Base-by-base conservation (phyloP, 306 rosid genomes). In the Pachyrhizus erosus region DNA sequence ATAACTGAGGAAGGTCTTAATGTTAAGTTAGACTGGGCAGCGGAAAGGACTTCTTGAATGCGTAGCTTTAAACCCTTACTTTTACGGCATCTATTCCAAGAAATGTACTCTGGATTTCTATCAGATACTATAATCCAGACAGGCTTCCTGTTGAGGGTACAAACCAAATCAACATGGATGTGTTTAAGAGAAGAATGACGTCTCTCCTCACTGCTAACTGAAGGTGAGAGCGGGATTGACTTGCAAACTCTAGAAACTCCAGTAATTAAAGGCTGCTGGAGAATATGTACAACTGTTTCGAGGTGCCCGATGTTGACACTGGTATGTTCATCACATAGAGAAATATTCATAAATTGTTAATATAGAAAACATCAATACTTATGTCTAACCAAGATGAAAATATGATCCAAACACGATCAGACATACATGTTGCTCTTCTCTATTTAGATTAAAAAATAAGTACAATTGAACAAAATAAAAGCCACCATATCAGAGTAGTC, bases 221-320 rank as follows among this genome's bases (percentile, higher is more conserved):
- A 78, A 69, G 91, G 82, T 4, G 87, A 78, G 24, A 87, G 73
- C 1, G 94, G 89, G 68, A 95, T 81, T 33, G 97, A 90, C 87
- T 91, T 95, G 87, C 97, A 95, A 84, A 93, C 98, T 40, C 98
- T 91, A 33, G 98, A 93, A 72, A 95, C 91, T 61, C 98, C 97
- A 1, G 88, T 89, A 34, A 95, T 73, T 66, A 84, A 89, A 86
- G 98, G 94, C 52, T 89, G 98, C 48, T 89, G 96, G 37, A 95
- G 93, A 85, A 95, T 86, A 84, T 95, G 89, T 39, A 95, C 82
- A 46, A 93, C 90, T 65, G 98, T 90, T 80, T 93, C 98, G 1
- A 95, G 86, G 87, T 95, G 99, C 42, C 99, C 99, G 45, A 95
- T 89, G 85, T 95, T 95, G 62, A 87, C 75, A 78, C 97, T 94